Evolutionary conservation across 2,329 filamentous ascomycete genomes (phyloP).

Genomic region (Bimuria novae-zelandiae): DNA sequence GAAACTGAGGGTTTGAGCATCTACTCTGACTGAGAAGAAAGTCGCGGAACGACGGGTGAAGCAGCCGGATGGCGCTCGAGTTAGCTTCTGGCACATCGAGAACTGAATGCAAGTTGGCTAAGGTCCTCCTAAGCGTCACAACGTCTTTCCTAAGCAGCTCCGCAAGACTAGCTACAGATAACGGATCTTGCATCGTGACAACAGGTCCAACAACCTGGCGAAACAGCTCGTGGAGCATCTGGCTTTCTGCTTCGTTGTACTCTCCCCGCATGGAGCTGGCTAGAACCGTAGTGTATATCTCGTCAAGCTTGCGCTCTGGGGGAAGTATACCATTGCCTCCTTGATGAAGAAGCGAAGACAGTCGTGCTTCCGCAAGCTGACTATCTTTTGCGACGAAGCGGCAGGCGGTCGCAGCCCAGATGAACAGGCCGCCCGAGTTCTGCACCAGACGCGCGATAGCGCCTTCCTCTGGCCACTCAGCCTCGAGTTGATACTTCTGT

Average conservation of each 20-base stretch:
- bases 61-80: conserved; percentile 35
- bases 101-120: conserved; percentile 23
- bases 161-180: conserved; percentile 8
- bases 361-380: neutral
- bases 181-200: neutral
- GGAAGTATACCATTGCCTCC: neutral
- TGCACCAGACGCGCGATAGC: conserved; percentile 26
- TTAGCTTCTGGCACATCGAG: conserved; percentile 20
- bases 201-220: conserved; percentile 11
- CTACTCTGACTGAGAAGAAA: conserved; percentile 22
- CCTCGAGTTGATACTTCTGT: neutral
- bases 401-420: conserved; percentile 32
- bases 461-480: conserved; percentile 23
- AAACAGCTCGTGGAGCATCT: conserved; percentile 1
- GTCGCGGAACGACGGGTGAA: conserved; percentile 29
- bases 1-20: conserved; percentile 41
- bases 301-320: conserved; percentile 10
- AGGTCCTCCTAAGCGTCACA: neutral
- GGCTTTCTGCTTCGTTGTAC: conserved; percentile 5
- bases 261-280: conserved; percentile 4
- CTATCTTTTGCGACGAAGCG: conserved; percentile 19
- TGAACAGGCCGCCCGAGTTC: conserved; percentile 31
- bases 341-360: conserved; percentile 2
- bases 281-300: conserved; percentile 16
- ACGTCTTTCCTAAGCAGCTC: neutral